A percentile compares a stretch with the other conserved stretches of the same genome.
Conservation (phyloP, 441 rosid genomes). For the Syzygium malaccense region DNA sequence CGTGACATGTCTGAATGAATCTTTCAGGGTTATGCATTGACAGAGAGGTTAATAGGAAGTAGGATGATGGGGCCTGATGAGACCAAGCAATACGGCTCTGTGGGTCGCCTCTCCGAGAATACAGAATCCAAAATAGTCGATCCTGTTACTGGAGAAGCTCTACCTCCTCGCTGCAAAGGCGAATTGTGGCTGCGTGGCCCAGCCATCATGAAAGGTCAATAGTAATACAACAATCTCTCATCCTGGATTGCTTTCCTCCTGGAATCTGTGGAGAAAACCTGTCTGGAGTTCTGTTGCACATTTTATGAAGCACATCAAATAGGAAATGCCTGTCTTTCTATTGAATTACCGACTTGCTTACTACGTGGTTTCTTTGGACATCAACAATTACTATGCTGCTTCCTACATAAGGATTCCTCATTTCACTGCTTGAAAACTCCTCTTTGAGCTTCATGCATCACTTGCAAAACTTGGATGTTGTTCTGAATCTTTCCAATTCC, state of each 20-base stretch:
- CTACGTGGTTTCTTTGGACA: background rate
- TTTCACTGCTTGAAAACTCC: background rate
- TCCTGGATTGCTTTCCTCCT: background rate
- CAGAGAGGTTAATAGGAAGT: background rate
- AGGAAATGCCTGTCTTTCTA: background rate
- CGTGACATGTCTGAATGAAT: background rate
- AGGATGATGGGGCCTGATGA: background rate
- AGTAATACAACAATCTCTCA: background rate
- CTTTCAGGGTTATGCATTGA: background rate
- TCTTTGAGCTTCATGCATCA: background rate
- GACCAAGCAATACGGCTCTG: background rate
- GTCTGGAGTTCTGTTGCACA: background rate
- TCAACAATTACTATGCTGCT: background rate
- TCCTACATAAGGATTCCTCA: background rate
- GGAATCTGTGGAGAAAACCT: background rate
- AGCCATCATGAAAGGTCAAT: conserved; percentile 22
- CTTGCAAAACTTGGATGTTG: background rate
- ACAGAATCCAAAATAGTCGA: conserved; percentile 26
- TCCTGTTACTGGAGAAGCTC: conserved; percentile 16
- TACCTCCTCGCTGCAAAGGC: conserved; percentile 24
- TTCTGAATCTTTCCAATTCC: background rate
- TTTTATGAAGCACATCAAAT: background rate
- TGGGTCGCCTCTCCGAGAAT: background rate
- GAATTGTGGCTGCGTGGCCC: conserved; percentile 36
- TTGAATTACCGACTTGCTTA: background rate